Conservation (phyloP, 139 green algal species). For the Coelastrella sp. region DNA sequence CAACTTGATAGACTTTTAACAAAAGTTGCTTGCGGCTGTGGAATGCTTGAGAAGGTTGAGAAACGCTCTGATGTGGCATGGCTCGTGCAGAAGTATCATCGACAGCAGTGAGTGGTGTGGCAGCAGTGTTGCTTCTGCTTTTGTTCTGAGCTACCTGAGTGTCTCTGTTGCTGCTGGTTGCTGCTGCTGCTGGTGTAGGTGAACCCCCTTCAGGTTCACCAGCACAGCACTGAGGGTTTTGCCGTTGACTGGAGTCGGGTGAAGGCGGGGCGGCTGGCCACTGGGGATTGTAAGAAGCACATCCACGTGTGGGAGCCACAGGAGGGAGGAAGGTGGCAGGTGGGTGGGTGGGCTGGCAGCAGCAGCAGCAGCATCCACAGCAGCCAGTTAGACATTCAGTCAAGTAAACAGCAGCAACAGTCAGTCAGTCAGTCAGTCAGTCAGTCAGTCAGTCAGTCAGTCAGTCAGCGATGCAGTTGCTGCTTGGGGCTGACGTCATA, state of each 20-base stretch:
- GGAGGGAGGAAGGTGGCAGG: constrained; percentile 78
- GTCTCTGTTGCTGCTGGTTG: constrained; percentile 2
- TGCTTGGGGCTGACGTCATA: too few relatives aligned
- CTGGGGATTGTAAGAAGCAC: constrained; percentile 73
- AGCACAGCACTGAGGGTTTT: constrained; percentile 88
- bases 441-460: too few relatives aligned
- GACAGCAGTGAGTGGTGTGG: background rate
- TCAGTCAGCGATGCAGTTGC: too few relatives aligned
- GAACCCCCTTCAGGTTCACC: constrained; percentile 64
- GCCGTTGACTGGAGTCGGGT: constrained; percentile 88
- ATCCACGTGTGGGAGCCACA: constrained; percentile 94
- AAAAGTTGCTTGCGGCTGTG: too few relatives aligned
- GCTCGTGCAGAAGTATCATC: background rate
- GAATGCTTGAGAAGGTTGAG: too few relatives aligned
- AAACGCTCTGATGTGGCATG: too few relatives aligned
- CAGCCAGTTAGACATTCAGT: background rate
- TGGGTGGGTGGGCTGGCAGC: constrained; percentile 46
- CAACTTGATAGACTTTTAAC: too few relatives aligned
- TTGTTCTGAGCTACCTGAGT: background rate
- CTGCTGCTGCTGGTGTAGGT: constrained; percentile 50
- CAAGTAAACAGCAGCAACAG: background rate
- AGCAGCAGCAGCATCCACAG: too few relatives aligned
- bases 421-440: too few relatives aligned
- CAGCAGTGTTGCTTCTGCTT: background rate
- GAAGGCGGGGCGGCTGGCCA: constrained; percentile 75